These are phyloP conservation scores for Cucumis sativus DNA, from an alignment of 306 rosid genomes.

Conservation along the genomic window Cucumber_9930_V3 NC_026660.2:22290001-22290500, in stretches of 20 bases:
- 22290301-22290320: neutral
- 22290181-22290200: neutral
- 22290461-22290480: neutral
- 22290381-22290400: neutral
- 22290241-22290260: neutral
- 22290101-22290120: neutral
- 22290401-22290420: neutral
- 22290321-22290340: neutral
- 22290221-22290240: neutral
- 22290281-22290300: neutral
- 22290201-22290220: neutral
- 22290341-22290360: neutral
- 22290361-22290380: neutral
- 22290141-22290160: neutral
- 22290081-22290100: neutral
- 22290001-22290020: slow-evolving; percentile 81
- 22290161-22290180: neutral
- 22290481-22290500: neutral
- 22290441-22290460: neutral
- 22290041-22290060: neutral
- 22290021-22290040: slow-evolving; percentile 48
- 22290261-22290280: neutral
- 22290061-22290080: neutral
- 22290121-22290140: neutral
- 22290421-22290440: neutral